These are phyloP conservation scores for Triticum turgidum DNA, from an alignment of 176 grass and related monocot genomes.

Conservation along the genomic window DNA sequence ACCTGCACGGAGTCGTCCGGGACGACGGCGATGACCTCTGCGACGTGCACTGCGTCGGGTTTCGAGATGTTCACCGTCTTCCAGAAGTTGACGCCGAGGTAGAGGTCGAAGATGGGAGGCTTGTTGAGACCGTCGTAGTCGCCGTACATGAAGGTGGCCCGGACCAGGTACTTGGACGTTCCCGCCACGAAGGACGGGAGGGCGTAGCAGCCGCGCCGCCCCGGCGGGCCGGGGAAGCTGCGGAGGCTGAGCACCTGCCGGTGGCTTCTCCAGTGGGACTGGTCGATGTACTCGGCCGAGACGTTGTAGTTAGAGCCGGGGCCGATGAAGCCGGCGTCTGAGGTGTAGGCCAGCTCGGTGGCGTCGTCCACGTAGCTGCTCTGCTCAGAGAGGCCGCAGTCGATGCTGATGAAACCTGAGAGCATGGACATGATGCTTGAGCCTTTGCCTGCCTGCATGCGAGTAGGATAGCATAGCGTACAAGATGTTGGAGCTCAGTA, in stretches of 20 bases:
- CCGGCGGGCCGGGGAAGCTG: conserved; percentile 45
- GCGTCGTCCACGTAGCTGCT: conserved; percentile 26
- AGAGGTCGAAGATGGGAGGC: conserved; percentile 41
- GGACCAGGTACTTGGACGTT: conserved; percentile 43
- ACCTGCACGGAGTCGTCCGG: conserved; percentile 32
- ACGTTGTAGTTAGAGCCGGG: conserved; percentile 46
- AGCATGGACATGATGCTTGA: background rate
- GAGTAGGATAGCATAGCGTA: background rate
- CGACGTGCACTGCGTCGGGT: background rate
- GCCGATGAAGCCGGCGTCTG: conserved; percentile 46
- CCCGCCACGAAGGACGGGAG: conserved; percentile 26
- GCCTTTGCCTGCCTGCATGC: background rate
- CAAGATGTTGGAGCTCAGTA: background rate
- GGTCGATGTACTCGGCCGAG: conserved; percentile 8
- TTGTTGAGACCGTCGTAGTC: conserved; percentile 50
- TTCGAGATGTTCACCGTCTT: conserved; percentile 23
- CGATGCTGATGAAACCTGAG: conserved; percentile 66
- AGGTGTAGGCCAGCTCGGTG: conserved; percentile 31
- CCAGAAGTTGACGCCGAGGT: conserved; percentile 60
- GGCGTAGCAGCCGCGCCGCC: conserved; percentile 46
- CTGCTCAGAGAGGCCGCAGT: conserved; percentile 46
- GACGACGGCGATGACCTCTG: conserved; percentile 22
- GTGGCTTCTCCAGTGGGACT: background rate
- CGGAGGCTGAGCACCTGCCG: background rate
- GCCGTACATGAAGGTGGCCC: conserved; percentile 50